Percentiles rank a stretch among this genome's conserved stretches.
These are phyloP conservation scores for Seminavis robusta DNA, from an alignment of 108 stramenopile species.

Conservation along the genomic window DNA sequence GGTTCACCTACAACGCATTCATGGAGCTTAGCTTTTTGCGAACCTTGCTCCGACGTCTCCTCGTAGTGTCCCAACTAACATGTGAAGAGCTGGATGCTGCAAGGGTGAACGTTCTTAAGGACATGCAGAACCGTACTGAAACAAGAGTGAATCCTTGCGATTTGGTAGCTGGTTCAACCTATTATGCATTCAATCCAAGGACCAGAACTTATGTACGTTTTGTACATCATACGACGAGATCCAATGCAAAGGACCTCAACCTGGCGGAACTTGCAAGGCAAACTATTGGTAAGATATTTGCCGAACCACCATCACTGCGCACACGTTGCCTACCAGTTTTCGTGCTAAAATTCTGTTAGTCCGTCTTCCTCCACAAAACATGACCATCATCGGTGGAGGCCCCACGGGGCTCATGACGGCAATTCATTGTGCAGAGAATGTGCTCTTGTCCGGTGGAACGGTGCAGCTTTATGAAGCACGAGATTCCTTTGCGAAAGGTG, in stretches of 20 bases:
- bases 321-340: no score
- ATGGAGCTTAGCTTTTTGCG: conserved; percentile 36
- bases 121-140: conserved; percentile 23
- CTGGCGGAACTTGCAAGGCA: no score
- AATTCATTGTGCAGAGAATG: conserved; percentile 30
- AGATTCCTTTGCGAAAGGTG: conserved; percentile 17
- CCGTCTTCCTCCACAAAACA: conserved; percentile 21
- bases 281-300: no score
- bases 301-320: no score
- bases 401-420: conserved; percentile 28
- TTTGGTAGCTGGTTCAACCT: conserved; percentile 21
- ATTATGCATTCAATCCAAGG: conserved; percentile 13
- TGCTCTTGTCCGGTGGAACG: conserved; percentile 21
- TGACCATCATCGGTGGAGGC: conserved; percentile 27
- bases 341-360: no score
- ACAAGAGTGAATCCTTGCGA: conserved; percentile 12
- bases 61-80: conserved; percentile 24
- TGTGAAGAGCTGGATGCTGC: conserved; percentile 37
- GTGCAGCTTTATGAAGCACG: conserved; percentile 31
- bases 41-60: conserved; percentile 16
- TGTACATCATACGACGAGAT: conserved; percentile 9
- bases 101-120: conserved; percentile 23
- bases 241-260: no score
- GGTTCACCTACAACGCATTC: conserved; percentile 32
- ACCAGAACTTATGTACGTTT: conserved; percentile 20